These are phyloP conservation scores for Psilocybe azurescens DNA, from an alignment of 768 basidiomycete genomes.

Conservation along the genomic window DNA sequence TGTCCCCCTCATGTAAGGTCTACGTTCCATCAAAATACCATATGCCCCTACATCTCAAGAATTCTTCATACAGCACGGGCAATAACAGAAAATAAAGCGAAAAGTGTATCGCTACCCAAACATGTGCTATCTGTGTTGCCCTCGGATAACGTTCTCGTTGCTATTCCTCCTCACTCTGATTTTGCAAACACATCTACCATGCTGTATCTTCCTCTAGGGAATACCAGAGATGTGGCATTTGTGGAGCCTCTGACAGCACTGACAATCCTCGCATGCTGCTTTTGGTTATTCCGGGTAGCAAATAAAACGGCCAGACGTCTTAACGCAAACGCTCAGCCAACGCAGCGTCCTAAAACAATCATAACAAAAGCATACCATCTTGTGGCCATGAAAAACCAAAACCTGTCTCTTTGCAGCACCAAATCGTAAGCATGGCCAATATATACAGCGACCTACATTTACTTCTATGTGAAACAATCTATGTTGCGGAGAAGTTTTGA, in stretches of 20 bases:
- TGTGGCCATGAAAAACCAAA: no score
- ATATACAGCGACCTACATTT: no score
- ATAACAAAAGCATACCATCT: background rate
- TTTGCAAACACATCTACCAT: constrained; percentile 19
- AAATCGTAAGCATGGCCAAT: background rate
- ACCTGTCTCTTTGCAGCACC: background rate
- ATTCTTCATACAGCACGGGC: background rate
- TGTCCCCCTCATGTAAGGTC: constrained; percentile 35
- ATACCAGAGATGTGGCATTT: constrained; percentile 35
- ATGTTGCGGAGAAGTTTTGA: background rate
- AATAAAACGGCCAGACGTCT: constrained; percentile 24
- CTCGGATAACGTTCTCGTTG: constrained; percentile 20
- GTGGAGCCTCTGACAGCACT: constrained; percentile 48
- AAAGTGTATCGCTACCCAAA: constrained; percentile 1
- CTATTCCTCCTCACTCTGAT: constrained; percentile 23
- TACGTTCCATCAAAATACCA: constrained; percentile 11
- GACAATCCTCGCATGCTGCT: constrained; percentile 43
- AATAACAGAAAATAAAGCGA: background rate
- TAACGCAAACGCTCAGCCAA: background rate
- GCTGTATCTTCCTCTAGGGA: constrained; percentile 45
- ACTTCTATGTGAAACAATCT: no score
- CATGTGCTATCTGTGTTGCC: constrained; percentile 17
- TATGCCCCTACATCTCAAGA: background rate
- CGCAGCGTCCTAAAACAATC: constrained; percentile 14
- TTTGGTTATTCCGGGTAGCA: constrained; percentile 38